Evolutionary conservation across 495 filamentous ascomycete genomes (phyloP).

Genomic region (Penicillium cataractarum): DNA sequence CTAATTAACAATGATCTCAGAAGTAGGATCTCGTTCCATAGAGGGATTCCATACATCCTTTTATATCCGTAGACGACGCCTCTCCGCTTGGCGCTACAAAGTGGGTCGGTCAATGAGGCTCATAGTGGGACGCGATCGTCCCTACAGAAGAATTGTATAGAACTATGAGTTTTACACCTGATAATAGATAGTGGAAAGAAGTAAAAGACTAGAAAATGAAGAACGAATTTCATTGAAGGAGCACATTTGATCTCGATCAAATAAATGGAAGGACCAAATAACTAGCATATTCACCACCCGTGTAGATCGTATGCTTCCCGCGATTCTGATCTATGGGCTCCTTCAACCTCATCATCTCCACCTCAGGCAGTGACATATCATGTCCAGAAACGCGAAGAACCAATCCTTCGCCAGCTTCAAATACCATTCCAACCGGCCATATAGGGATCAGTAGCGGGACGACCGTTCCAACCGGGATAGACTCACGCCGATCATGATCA

Average conservation of each 20-base stretch:
- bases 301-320: slow-evolving; percentile 18
- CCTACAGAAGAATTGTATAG: neutral
- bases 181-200: no score
- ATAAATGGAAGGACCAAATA: slow-evolving; percentile 7
- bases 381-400: slow-evolving; percentile 23
- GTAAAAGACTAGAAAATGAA: neutral
- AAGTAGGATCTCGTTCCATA: neutral
- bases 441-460: slow-evolving; percentile 17
- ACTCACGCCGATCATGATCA: neutral
- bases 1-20: neutral
- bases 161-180: neutral
- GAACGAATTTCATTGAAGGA: neutral
- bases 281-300: slow-evolving; percentile 20
- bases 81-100: neutral
- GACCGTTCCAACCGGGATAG: slow-evolving; percentile 9
- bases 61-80: neutral
- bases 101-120: slow-evolving; percentile 4
- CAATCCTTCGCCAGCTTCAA: slow-evolving; percentile 24
- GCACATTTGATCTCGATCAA: neutral
- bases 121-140: neutral
- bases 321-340: slow-evolving; percentile 15
- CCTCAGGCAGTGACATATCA: slow-evolving; percentile 26
- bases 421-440: slow-evolving; percentile 30
- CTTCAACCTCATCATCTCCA: slow-evolving; percentile 10
- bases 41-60: neutral